Percentiles rank a stretch among this genome's conserved stretches.
Conservation (phyloP, 2,329 filamentous ascomycete species). For the Fusarium clavum region DNA sequence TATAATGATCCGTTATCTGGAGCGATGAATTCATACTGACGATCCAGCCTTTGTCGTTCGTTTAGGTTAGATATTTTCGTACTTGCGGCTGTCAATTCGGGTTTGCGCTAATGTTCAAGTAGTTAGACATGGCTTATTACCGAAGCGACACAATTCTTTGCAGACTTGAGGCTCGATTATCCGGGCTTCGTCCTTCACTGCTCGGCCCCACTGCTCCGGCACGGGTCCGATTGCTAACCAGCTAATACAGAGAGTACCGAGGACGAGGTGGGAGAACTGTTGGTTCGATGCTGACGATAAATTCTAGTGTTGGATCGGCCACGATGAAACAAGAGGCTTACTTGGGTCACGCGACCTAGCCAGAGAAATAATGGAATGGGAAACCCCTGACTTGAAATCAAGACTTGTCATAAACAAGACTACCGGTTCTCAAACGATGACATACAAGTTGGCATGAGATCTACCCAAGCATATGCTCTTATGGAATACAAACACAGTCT, state of each 20-base stretch:
- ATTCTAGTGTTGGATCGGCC: neutral
- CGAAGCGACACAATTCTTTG: neutral
- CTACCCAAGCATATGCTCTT: neutral
- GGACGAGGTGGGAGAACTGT: neutral
- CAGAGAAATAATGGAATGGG: neutral
- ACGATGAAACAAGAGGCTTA: neutral
- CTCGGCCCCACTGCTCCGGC: constrained; percentile 33
- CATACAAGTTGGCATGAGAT: neutral
- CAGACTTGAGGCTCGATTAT: neutral
- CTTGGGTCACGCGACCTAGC: neutral
- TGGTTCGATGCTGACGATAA: neutral
- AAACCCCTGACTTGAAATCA: neutral
- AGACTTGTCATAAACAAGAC: neutral
- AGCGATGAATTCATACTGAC: constrained; percentile 15
- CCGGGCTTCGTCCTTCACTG: neutral
- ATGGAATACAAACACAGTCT: neutral
- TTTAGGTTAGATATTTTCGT: neutral
- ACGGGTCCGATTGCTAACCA: constrained; percentile 4
- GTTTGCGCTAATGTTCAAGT: neutral
- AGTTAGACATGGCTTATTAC: constrained; percentile 11
- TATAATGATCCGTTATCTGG: constrained; percentile 2
- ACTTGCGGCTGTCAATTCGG: constrained; percentile 3
- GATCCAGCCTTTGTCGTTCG: neutral
- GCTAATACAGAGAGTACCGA: neutral
- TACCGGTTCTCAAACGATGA: neutral